Evolutionary conservation across 208 protist genomes (phyloP).

Genomic region (Leishmania mexicana): DNA sequence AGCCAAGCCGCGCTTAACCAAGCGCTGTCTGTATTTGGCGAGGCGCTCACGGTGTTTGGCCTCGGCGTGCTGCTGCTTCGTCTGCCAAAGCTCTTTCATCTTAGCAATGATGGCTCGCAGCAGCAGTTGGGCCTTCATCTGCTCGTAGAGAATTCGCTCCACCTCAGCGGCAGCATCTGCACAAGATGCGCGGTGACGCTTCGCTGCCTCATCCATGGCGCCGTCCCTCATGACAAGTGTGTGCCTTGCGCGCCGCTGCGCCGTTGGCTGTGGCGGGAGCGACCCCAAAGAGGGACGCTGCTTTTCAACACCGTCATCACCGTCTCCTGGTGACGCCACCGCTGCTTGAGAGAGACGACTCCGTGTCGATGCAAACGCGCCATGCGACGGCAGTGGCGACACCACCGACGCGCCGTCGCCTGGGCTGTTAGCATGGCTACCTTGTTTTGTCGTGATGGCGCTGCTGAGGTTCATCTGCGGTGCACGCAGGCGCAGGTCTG

Average conservation of each 20-base stretch:
- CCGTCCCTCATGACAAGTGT: slow-evolving; percentile 2
- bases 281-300: neutral
- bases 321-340: neutral
- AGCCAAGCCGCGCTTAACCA: slow-evolving; percentile 27
- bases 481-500: neutral
- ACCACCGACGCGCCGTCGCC: neutral
- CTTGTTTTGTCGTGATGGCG: neutral
- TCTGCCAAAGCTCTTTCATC: slow-evolving; percentile 74
- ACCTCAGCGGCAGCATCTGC: slow-evolving; percentile 51
- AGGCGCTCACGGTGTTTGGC: slow-evolving; percentile 46
- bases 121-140: slow-evolving; percentile 78
- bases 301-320: neutral
- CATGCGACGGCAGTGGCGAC: neutral
- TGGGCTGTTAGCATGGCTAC: neutral
- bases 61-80: slow-evolving; percentile 47
- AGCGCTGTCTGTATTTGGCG: slow-evolving; percentile 33
- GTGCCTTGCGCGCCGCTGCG: slow-evolving; percentile 15
- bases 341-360: neutral
- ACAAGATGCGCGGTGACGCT: neutral
- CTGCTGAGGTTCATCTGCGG: slow-evolving; percentile 1
- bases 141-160: slow-evolving; percentile 68
- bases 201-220: neutral
- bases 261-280: neutral
- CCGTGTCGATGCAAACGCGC: neutral
- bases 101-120: slow-evolving; percentile 69